Evolutionary conservation across 2,329 filamentous ascomycete genomes (phyloP), one percentile per base, ranked within the genome.

Genomic region (Cercospora berteroae): DNA sequence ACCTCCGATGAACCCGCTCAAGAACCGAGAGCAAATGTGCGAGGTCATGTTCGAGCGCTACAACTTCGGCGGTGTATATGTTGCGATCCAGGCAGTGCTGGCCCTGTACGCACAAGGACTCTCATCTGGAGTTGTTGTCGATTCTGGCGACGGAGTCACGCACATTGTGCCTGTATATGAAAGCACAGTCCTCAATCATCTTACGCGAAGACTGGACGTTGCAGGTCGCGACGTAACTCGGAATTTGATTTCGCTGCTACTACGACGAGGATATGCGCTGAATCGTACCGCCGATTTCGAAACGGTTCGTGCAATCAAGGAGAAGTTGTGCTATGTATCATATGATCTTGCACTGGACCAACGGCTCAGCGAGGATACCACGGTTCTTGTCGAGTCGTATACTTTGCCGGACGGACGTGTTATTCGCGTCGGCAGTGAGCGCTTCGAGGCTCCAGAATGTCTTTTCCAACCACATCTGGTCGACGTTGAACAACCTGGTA

Each of bases 31-130:
- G 82, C 90, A 96, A 81, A 99, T 99, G 95, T 93, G 90, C 79
- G 93, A 99, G 83, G 93, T 98, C 81, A 99, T 99, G 95, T 96
- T 99, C 80, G 95, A 99, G 80, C 89, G 92, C 69, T 99, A 98
- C 82, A 89, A 89, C 72, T 99, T 99, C 78, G 94, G 94, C 58
- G 95, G 95, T 66, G 94, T 99, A 67, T 98, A 98, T 78, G 95
- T 99, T 69, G 95, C 95, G 68, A 98, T 98, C 73, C 95, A 99
- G 81, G 95, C 95, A 64, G 95, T 99, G 71, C 83, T 99, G 75
- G 95, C 95, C 31, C 85, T 99, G 44, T 99, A 99, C 79, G 95
- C 95, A 20, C 95, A 99, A 85, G 95, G 94, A 90, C 84, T 81
- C 80, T 82, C 80, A 2, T 83, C 80, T n/a, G 95, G 95, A 78